A percentile compares a stretch with the other conserved stretches of the same genome.
These are phyloP conservation scores for Entomortierella beljakovae DNA, from an alignment of 192 early-diverging fungal genomes.

Conservation along the genomic window DNA sequence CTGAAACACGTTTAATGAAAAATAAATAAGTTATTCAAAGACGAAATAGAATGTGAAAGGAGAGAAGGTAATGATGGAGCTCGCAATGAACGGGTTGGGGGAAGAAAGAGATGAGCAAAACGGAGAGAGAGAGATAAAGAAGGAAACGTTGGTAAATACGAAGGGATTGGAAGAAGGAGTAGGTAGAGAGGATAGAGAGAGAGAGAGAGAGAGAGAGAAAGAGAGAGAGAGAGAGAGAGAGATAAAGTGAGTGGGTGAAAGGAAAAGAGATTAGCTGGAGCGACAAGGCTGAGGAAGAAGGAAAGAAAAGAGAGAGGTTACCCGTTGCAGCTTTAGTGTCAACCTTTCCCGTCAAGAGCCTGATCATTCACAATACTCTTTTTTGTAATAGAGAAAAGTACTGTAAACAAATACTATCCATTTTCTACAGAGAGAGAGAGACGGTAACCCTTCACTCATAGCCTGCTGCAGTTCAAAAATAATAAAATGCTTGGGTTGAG, in stretches of 20 bases:
- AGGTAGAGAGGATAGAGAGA: neutral
- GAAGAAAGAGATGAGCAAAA: constrained; percentile 11
- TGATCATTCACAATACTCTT: no score
- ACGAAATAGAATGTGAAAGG: neutral
- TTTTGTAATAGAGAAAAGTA: no score
- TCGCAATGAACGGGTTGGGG: neutral
- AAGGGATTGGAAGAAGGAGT: neutral
- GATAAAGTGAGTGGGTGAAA: constrained; percentile 1
- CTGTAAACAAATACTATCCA: no score
- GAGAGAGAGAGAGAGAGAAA: neutral
- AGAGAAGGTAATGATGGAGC: neutral
- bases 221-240: neutral
- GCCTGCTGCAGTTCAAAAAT: neutral
- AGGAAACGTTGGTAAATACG: neutral
- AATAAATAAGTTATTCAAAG: no score
- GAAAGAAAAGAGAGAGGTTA: neutral
- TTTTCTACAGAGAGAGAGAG: no score
- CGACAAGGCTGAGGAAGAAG: neutral
- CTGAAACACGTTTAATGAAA: neutral
- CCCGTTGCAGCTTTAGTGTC: no score
- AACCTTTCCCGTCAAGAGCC: no score
- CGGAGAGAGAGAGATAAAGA: no score
- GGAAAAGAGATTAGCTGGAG: no score
- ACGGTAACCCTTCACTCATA: no score
- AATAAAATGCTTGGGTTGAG: no score